Conservation (phyloP, 306 rosid genomes). For the Malus asiatica region DNA sequence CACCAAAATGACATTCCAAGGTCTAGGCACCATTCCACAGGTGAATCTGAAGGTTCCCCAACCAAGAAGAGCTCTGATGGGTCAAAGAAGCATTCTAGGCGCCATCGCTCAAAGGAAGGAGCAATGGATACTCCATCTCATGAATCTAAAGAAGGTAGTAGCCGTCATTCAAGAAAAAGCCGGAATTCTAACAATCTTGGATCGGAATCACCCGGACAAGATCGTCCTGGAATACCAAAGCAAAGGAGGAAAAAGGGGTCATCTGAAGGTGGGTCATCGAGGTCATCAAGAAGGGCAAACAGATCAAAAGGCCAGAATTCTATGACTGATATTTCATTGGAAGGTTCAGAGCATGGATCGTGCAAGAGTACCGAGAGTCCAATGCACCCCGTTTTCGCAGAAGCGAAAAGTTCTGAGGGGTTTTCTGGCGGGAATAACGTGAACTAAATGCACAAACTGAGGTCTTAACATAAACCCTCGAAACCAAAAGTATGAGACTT, state of each 20-base stretch:
- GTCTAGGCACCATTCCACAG: slow-evolving; percentile 28
- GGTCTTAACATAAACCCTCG: slow-evolving; percentile 12
- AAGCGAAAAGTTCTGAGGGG: slow-evolving; percentile 6
- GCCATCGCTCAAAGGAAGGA: slow-evolving; percentile 39
- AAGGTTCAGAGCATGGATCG: slow-evolving; percentile 15
- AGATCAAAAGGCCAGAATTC: slow-evolving; percentile 48
- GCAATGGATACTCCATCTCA: slow-evolving; percentile 21
- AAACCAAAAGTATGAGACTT: neutral
- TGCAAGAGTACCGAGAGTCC: neutral
- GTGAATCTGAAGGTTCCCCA: slow-evolving; percentile 25
- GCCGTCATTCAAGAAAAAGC: slow-evolving; percentile 32
- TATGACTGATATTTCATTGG: slow-evolving; percentile 35
- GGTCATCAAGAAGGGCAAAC: slow-evolving; percentile 18
- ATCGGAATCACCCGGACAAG: slow-evolving; percentile 22
- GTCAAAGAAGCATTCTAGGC: slow-evolving; percentile 40
- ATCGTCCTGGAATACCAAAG: slow-evolving; percentile 36
- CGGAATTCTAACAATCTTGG: slow-evolving; percentile 27
- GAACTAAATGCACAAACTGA: neutral
- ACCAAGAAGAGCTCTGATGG: slow-evolving; percentile 17
- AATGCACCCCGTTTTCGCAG: slow-evolving; percentile 16
- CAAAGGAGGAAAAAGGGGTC: slow-evolving; percentile 56
- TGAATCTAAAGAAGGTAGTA: slow-evolving; percentile 35
- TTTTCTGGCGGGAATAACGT: neutral
- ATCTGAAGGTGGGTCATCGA: slow-evolving; percentile 38
- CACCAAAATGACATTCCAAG: slow-evolving; percentile 18